Evolutionary conservation across 129 eudicot genomes (phyloP).

Genomic region (Arctium lappa): DNA sequence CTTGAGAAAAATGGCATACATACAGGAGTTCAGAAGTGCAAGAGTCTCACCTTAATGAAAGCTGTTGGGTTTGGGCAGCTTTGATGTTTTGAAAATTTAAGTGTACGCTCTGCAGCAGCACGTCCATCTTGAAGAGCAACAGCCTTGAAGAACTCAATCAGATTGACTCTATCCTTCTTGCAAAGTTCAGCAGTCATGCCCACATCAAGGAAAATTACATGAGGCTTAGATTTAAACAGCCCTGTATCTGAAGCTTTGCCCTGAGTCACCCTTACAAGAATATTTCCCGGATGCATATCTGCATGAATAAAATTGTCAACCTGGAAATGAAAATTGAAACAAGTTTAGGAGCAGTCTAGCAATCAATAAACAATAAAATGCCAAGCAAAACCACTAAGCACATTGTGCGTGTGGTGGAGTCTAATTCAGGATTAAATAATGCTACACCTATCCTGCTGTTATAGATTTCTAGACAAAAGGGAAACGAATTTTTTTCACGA

Average conservation of each 20-base stretch:
- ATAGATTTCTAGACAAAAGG: neutral
- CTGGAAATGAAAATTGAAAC: slow-evolving; percentile 35
- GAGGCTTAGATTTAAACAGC: slow-evolving; percentile 75
- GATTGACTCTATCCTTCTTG: slow-evolving; percentile 60
- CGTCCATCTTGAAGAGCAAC: slow-evolving; percentile 88
- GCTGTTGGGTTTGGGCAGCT: slow-evolving; percentile 78
- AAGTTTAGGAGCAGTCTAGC: slow-evolving; percentile 4
- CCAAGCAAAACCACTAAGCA: slow-evolving; percentile 1
- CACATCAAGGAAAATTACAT: slow-evolving; percentile 84
- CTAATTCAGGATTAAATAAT: neutral
- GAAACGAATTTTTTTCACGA: neutral
- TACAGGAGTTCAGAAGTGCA: neutral
- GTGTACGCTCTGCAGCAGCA: slow-evolving; percentile 74
- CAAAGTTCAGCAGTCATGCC: slow-evolving; percentile 99
- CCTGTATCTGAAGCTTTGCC: slow-evolving; percentile 40
- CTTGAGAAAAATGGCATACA: neutral
- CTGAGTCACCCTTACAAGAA: slow-evolving; percentile 66
- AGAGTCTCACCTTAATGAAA: slow-evolving; percentile 61
- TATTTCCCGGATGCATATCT: slow-evolving; percentile 99
- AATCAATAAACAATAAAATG: neutral
- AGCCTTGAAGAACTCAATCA: slow-evolving; percentile 91
- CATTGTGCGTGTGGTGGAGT: neutral
- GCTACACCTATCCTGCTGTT: neutral
- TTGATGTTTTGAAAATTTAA: slow-evolving; percentile 71
- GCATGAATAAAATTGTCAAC: slow-evolving; percentile 97